A percentile compares a stretch with the other conserved stretches of the same genome.
phyloP scores from a whole-genome alignment of 176 grass and related monocot species.

The Eleusine indica region DNA sequence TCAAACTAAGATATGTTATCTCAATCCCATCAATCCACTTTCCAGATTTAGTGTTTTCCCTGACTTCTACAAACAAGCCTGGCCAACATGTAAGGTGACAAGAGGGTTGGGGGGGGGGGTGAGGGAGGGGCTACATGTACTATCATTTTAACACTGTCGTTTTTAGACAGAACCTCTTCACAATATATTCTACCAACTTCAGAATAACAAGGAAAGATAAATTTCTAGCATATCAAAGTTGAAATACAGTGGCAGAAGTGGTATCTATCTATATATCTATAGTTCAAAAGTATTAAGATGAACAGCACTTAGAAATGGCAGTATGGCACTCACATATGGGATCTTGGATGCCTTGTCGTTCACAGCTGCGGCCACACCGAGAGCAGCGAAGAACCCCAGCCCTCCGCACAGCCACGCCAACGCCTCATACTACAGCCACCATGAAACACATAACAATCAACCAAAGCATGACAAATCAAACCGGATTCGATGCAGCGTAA shows the following conservation, averaged over 20 bases:
- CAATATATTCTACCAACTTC: not conserved
- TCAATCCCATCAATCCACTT: not conserved
- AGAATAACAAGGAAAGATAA: not conserved
- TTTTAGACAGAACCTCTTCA: not conserved
- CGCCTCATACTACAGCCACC: slow-evolving; percentile 69
- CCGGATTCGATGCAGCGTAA: not conserved
- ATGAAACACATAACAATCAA: slow-evolving; percentile 5
- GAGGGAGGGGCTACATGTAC: too few relatives aligned
- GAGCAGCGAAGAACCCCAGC: slow-evolving; percentile 70
- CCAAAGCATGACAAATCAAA: slow-evolving; percentile 41
- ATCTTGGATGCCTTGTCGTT: slow-evolving; percentile 95
- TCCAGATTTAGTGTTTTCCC: not conserved
- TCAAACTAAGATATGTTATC: not conserved
- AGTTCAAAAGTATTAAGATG: too few relatives aligned
- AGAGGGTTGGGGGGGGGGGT: too few relatives aligned
- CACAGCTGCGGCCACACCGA: slow-evolving; percentile 60
- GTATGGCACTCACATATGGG: slow-evolving; percentile 72
- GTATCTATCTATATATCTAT: not conserved
- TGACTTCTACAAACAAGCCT: not conserved
- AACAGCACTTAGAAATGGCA: not conserved
- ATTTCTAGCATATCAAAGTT: slow-evolving; percentile 14
- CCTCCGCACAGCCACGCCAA: slow-evolving; percentile 95
- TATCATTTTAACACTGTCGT: not conserved
- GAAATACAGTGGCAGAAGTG: slow-evolving; percentile 7
- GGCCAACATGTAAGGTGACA: not conserved